Evolutionary conservation across 2,329 filamentous ascomycete genomes (phyloP).

Genomic region (Fusarium begoniae): DNA sequence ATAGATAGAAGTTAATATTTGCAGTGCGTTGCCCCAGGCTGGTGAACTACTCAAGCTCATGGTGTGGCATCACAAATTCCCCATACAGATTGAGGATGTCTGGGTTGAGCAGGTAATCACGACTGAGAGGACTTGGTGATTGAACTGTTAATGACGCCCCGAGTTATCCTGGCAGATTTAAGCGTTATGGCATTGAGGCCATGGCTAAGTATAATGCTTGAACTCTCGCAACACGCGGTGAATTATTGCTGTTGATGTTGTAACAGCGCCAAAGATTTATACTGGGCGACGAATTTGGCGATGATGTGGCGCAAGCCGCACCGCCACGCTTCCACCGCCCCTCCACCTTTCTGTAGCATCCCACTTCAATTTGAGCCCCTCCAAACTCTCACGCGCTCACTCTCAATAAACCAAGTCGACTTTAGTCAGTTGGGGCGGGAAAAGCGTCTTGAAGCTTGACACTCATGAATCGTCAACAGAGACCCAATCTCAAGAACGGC

Average conservation of each 20-base stretch:
- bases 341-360: slow-evolving; percentile 24
- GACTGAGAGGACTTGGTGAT: not conserved
- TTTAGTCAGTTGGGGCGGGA: slow-evolving; percentile 16
- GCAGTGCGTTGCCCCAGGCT: not conserved
- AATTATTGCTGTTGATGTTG: not conserved
- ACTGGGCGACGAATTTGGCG: not conserved
- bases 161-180: not conserved
- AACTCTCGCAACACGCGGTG: not conserved
- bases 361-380: slow-evolving; percentile 39
- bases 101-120: not conserved
- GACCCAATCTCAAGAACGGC: slow-evolving; percentile 56
- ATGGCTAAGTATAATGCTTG: not conserved
- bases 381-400: slow-evolving; percentile 33
- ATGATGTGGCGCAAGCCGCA: slow-evolving; percentile 11
- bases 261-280: no score
- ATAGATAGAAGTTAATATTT: not conserved
- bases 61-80: not conserved
- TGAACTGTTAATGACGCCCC: not conserved
- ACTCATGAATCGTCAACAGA: slow-evolving; percentile 48
- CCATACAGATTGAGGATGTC: not conserved
- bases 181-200: not conserved
- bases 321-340: slow-evolving; percentile 17
- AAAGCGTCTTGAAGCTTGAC: slow-evolving; percentile 9
- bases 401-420: slow-evolving; percentile 15
- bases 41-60: not conserved